Conservation (phyloP, 2,329 filamentous ascomycete species). For the Aureobasidium sp. region DNA sequence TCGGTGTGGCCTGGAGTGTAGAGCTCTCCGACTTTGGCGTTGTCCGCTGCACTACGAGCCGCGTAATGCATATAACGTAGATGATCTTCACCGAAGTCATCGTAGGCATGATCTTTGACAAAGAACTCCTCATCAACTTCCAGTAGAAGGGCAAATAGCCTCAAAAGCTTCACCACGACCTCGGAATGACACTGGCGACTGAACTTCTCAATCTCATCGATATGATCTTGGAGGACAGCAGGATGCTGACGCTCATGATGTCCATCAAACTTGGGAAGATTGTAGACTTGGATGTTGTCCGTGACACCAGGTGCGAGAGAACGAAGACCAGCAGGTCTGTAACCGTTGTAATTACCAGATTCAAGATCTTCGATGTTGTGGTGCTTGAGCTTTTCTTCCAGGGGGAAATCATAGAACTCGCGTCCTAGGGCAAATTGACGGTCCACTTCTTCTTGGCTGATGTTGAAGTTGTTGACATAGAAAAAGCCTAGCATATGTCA, state of each 20-base stretch:
- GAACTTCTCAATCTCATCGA: slow-evolving; percentile 64
- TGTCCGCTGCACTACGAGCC: slow-evolving; percentile 37
- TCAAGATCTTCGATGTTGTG: slow-evolving; percentile 35
- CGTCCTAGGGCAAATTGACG: slow-evolving; percentile 68
- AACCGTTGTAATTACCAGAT: slow-evolving; percentile 36
- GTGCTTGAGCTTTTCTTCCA: slow-evolving; percentile 66
- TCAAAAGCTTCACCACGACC: slow-evolving; percentile 63
- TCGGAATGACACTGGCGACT: slow-evolving; percentile 57
- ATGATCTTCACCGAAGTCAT: slow-evolving; percentile 65
- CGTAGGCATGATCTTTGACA: slow-evolving; percentile 62
- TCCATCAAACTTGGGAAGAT: slow-evolving; percentile 59
- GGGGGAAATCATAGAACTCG: slow-evolving; percentile 62
- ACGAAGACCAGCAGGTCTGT: slow-evolving; percentile 20
- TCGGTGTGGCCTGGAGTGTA: slow-evolving; percentile 44
- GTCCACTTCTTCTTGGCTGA: slow-evolving; percentile 67
- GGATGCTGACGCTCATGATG: slow-evolving; percentile 44
- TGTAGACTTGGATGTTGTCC: slow-evolving; percentile 68
- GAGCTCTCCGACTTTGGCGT: slow-evolving; percentile 32
- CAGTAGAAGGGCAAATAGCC: slow-evolving; percentile 67
- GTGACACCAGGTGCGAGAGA: slow-evolving; percentile 18
- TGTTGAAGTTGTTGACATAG: slow-evolving; percentile 69
- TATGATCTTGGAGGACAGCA: slow-evolving; percentile 52
- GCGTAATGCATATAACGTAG: slow-evolving; percentile 70
- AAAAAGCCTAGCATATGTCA: slow-evolving; percentile 56
- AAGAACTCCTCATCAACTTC: slow-evolving; percentile 67